These are phyloP conservation scores for Citrus inodora DNA, from an alignment of 345 rosid genomes.

Conservation along the genomic window DNA sequence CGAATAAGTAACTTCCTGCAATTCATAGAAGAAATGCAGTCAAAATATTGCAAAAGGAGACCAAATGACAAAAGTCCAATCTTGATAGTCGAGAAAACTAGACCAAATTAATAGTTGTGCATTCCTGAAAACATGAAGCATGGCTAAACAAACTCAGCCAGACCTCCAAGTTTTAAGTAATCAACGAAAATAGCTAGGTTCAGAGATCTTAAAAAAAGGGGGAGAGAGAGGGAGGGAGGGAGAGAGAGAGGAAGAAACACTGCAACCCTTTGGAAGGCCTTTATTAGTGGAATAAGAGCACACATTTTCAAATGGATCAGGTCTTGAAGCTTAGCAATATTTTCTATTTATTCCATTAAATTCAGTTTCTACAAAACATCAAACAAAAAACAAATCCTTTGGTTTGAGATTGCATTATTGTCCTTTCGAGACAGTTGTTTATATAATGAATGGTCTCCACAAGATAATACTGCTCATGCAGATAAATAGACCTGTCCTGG, in stretches of 20 bases:
- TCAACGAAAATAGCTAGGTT: background rate
- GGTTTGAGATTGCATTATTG: conserved; percentile 1
- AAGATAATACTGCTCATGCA: conserved; percentile 4
- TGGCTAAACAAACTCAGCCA: background rate
- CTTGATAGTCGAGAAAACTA: background rate
- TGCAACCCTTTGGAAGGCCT: background rate
- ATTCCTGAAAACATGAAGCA: background rate
- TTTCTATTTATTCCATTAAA: background rate
- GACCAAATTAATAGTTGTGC: background rate
- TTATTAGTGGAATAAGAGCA: background rate
- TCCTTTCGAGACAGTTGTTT: no score
- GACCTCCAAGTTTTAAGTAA: background rate
- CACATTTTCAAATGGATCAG: background rate
- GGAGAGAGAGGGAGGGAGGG: no score
- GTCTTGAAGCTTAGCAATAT: background rate
- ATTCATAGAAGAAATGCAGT: background rate
- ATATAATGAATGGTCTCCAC: background rate
- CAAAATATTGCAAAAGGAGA: background rate
- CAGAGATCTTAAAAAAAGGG: background rate
- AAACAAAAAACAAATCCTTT: background rate
- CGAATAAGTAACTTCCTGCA: background rate
- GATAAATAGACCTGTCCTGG: background rate
- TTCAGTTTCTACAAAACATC: background rate
- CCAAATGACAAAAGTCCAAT: background rate
- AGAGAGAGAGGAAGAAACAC: no score